Percentiles rank a stretch among this genome's conserved stretches.
phyloP scores from a whole-genome alignment of 805 yeast genomes.

The Cyberlindnera saturnus region DNA sequence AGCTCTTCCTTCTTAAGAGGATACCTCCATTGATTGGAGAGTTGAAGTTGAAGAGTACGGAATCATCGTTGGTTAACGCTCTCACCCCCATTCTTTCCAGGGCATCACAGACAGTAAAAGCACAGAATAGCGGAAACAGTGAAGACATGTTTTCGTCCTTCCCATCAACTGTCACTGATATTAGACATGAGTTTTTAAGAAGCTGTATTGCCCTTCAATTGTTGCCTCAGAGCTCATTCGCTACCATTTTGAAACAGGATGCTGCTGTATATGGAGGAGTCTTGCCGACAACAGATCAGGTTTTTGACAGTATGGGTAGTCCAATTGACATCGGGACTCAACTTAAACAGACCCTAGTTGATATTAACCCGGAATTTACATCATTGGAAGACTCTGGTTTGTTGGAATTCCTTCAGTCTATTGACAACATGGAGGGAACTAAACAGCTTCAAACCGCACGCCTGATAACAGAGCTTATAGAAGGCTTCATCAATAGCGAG shows the following conservation, averaged over 20 bases:
- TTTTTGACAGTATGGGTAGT: constrained; percentile 28
- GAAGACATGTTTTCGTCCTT: constrained; percentile 49
- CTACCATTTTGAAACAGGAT: constrained; percentile 32
- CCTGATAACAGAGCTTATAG: constrained; percentile 27
- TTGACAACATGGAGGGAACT: constrained; percentile 40
- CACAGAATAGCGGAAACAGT: constrained; percentile 9
- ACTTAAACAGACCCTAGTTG: constrained; percentile 26
- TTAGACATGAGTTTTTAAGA: constrained; percentile 46
- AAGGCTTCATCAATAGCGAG: constrained; percentile 31
- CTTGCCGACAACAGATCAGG: constrained; percentile 28
- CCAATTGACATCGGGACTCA: constrained; percentile 25
- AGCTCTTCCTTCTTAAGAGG: constrained; percentile 37
- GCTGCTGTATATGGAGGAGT: constrained; percentile 30
- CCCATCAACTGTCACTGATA: constrained; percentile 40
- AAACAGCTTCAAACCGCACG: constrained; percentile 41
- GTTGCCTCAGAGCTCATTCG: constrained; percentile 28
- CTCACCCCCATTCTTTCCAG: constrained; percentile 30
- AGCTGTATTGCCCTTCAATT: constrained; percentile 36
- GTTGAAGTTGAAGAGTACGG: constrained; percentile 24
- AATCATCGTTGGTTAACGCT: constrained; percentile 24
- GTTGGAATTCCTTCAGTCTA: constrained; percentile 39
- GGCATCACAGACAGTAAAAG: constrained; percentile 24
- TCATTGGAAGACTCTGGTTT: constrained; percentile 49
- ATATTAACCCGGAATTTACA: constrained; percentile 41
- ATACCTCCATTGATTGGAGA: constrained; percentile 39